These are phyloP conservation scores for Yamadazyma sp. DNA, from an alignment of 805 yeast species.

Conservation along the genomic window DNA sequence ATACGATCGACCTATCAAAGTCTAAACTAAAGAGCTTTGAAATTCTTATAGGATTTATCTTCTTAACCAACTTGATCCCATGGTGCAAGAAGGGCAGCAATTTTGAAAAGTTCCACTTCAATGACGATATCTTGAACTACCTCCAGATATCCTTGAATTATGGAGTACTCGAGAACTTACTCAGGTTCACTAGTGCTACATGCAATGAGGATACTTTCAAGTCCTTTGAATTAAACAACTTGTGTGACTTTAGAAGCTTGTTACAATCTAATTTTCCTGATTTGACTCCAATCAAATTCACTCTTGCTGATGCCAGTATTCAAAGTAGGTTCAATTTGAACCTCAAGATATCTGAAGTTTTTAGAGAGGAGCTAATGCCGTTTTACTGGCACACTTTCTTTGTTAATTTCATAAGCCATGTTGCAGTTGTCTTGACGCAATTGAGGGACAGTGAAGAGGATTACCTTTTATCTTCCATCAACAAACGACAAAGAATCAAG, in stretches of 20 bases:
- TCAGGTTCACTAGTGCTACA: conserved; percentile 62
- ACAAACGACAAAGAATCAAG: conserved; percentile 18
- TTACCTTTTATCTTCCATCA: conserved; percentile 51
- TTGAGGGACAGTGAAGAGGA: conserved; percentile 77
- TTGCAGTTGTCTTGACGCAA: conserved; percentile 65
- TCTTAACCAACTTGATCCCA: conserved; percentile 56
- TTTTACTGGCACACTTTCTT: conserved; percentile 52
- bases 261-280: conserved; percentile 67
- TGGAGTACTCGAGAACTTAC: conserved; percentile 71
- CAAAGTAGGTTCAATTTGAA: conserved; percentile 16
- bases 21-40: conserved; percentile 37
- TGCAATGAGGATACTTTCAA: conserved; percentile 32
- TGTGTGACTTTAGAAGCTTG: conserved; percentile 65
- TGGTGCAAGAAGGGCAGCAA: conserved; percentile 62
- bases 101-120: conserved; percentile 50
- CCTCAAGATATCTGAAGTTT: conserved; percentile 18
- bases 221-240: conserved; percentile 43
- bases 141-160: conserved; percentile 56
- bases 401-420: conserved; percentile 55
- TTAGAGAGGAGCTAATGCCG: conserved; percentile 32
- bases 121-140: conserved; percentile 55
- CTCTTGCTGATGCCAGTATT: conserved; percentile 32
- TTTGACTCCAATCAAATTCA: conserved; percentile 53
- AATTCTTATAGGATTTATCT: conserved; percentile 46
- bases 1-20: conserved; percentile 31